Conservation (phyloP, 192 early-diverging fungal genomes). For the Phycomyces nitens region DNA sequence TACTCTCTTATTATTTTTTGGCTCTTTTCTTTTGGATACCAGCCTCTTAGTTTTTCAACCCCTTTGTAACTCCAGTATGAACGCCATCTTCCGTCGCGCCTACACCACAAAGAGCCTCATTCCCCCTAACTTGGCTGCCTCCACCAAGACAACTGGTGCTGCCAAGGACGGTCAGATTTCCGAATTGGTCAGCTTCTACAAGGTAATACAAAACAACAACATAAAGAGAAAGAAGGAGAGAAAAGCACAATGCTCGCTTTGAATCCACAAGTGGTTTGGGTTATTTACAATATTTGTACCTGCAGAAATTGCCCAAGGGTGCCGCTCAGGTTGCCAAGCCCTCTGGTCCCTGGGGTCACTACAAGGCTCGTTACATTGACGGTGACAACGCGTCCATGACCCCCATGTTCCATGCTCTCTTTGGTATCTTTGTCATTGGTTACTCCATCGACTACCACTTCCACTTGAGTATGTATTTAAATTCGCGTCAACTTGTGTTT, state of each 20-base stretch:
- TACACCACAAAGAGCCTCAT: slow-evolving; percentile 55
- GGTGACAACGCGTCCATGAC: slow-evolving; percentile 66
- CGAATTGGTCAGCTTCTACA: slow-evolving; percentile 71
- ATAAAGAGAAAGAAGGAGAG: not conserved
- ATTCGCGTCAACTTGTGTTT: not conserved
- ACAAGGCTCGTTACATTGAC: slow-evolving; percentile 70
- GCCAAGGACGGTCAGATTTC: slow-evolving; percentile 53
- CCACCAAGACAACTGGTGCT: slow-evolving; percentile 58
- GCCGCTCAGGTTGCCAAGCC: slow-evolving; percentile 46
- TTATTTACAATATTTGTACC: not conserved
- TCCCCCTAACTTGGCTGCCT: slow-evolving; percentile 70
- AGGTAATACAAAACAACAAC: slow-evolving; percentile 26
- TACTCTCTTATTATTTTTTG: not conserved
- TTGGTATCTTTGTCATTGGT: slow-evolving; percentile 54
- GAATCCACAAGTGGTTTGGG: not conserved
- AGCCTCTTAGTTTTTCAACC: not conserved
- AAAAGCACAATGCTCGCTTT: not conserved
- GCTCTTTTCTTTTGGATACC: not conserved
- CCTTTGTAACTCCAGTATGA: slow-evolving; percentile 14
- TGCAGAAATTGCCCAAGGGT: slow-evolving; percentile 66
- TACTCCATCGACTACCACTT: slow-evolving; percentile 75
- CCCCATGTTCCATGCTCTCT: slow-evolving; percentile 62
- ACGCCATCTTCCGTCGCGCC: slow-evolving; percentile 39
- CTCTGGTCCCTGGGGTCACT: slow-evolving; percentile 53
- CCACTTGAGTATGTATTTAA: slow-evolving; percentile 63